phyloP scores from a whole-genome alignment of 2,329 filamentous ascomycete species.

The Akanthomyces lecanii region DNA sequence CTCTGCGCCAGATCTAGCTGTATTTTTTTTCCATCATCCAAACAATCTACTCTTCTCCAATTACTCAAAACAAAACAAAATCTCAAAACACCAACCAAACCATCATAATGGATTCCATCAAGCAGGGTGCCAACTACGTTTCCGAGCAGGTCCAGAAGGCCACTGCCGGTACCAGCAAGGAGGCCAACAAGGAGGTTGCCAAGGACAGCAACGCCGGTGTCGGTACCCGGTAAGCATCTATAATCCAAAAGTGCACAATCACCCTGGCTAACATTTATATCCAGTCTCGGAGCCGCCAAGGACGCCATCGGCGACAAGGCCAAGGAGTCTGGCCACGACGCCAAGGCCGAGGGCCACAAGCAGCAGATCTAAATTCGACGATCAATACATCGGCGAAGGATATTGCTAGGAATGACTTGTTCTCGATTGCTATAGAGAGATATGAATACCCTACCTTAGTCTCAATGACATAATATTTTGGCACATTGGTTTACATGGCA shows the following conservation, averaged over 20 bases:
- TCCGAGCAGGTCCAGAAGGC: conserved; percentile 57
- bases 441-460: conserved; percentile 15
- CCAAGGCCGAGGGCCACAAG: conserved; percentile 41
- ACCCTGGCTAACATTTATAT: conserved; percentile 16
- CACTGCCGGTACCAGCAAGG: conserved; percentile 56
- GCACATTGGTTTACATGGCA: not conserved
- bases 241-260: not conserved
- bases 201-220: conserved; percentile 54
- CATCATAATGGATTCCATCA: conserved; percentile 47
- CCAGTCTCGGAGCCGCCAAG: conserved; percentile 45
- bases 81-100: conserved; percentile 14
- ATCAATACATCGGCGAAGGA: not conserved
- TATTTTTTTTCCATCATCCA: conserved; percentile 18
- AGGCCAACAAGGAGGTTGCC: conserved; percentile 65
- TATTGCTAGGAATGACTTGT: not conserved
- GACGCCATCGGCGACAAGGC: conserved; percentile 46
- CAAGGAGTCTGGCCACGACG: conserved; percentile 36
- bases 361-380: conserved; percentile 31
- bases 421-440: not conserved
- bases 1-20: conserved; percentile 23
- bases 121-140: conserved; percentile 64
- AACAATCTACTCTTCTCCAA: conserved; percentile 15
- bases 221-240: conserved; percentile 45
- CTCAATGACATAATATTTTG: not conserved
- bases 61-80: conserved; percentile 20